Percentiles rank a stretch among this genome's conserved stretches.
phyloP scores from a whole-genome alignment of 2,329 filamentous ascomycete species.

The Fusarium dimerum region DNA sequence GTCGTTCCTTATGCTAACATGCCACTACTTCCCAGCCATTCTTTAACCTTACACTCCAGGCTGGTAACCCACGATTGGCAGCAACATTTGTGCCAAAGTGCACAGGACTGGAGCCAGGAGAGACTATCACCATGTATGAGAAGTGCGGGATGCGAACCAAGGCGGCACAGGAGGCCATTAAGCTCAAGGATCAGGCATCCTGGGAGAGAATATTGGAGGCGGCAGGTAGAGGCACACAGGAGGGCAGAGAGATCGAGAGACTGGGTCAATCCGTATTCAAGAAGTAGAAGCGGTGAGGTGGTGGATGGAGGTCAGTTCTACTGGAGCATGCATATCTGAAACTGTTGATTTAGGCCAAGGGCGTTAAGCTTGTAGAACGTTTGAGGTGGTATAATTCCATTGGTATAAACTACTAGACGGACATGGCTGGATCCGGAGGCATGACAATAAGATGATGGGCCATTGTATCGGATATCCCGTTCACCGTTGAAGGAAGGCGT shows the following conservation, averaged over 20 bases:
- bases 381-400: too few species aligned
- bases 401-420: too few species aligned
- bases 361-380: not conserved
- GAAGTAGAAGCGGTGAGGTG: slow-evolving; percentile 26
- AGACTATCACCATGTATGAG: slow-evolving; percentile 88
- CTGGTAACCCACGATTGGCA: slow-evolving; percentile 87
- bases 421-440: too few species aligned
- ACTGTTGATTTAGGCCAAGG: not conserved
- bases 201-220: slow-evolving; percentile 73
- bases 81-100: slow-evolving; percentile 87
- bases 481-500: too few species aligned
- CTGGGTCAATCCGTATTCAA: slow-evolving; percentile 64
- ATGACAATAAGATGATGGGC: too few species aligned
- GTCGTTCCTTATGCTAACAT: slow-evolving; percentile 14
- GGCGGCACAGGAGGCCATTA: slow-evolving; percentile 89
- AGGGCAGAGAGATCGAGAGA: slow-evolving; percentile 78
- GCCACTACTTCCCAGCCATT: slow-evolving; percentile 63
- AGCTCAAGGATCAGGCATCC: slow-evolving; percentile 74
- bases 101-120: slow-evolving; percentile 65
- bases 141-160: slow-evolving; percentile 89
- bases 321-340: slow-evolving; percentile 2
- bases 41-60: slow-evolving; percentile 84
- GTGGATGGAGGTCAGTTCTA: not conserved
- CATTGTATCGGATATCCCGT: too few species aligned
- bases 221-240: slow-evolving; percentile 67